Conservation (phyloP, 768 basidiomycete genomes). For the Serendipita sp. region DNA sequence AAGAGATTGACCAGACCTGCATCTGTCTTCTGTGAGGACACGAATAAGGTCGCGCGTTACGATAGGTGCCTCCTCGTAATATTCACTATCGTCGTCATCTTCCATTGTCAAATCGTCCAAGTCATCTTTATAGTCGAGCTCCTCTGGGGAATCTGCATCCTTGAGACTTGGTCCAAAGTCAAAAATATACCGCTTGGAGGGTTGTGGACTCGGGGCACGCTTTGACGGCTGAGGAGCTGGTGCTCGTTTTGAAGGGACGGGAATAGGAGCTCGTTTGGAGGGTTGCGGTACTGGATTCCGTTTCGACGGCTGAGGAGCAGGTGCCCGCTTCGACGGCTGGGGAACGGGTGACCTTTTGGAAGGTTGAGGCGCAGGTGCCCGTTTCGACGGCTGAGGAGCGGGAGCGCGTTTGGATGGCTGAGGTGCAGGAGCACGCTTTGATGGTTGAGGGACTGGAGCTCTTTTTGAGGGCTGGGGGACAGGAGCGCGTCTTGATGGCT, state of each 20-base stretch:
- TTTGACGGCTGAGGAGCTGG: neutral
- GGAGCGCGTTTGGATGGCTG: neutral
- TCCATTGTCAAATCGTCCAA: neutral
- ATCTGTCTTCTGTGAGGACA: constrained; percentile 14
- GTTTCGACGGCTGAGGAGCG: neutral
- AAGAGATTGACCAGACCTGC: constrained; percentile 24
- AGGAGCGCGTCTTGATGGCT: neutral
- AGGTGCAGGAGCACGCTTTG: neutral
- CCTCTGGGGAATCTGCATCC: neutral
- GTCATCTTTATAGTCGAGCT: neutral
- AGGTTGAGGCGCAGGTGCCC: neutral
- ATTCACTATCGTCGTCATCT: neutral
- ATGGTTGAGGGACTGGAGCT: neutral
- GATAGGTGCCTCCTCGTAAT: neutral
- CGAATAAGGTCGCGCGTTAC: constrained; percentile 20
- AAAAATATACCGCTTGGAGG: neutral
- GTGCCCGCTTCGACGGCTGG: neutral
- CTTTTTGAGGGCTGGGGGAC: neutral
- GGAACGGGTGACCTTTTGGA: neutral
- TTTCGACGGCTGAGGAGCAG: neutral
- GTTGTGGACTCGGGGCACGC: neutral
- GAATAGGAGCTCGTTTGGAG: neutral
- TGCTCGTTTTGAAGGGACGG: neutral
- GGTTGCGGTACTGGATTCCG: neutral
- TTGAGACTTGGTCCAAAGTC: neutral